Evolutionary conservation across 805 yeast genomes (phyloP), one percentile per base, ranked within the genome.

Genomic region (Lachancea thermotolerans): DNA sequence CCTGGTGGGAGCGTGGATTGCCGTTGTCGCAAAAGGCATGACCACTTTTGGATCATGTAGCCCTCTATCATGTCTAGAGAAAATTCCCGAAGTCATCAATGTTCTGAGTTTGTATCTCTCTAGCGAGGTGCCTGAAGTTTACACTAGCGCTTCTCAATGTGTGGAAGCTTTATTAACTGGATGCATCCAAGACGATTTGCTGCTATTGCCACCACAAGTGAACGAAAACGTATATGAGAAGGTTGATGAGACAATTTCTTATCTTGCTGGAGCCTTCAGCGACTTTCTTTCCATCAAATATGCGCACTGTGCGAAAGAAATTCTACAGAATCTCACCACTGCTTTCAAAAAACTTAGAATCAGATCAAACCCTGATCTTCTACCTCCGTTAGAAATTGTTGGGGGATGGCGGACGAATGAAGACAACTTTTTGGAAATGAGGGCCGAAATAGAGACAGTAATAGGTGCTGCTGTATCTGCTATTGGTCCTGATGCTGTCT

Each of bases 1-100:
- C 62, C 73, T 93, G 53, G 88, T 91, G 2, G 96, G 95, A 11
- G 78, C 96, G 10, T 93, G 99, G 99, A 74, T 89, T 35, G 96
- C 97, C 1, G 95, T 90, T 16, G 77, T 91, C 37, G 93, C 96
- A 8, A 89, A 88, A 57, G 95, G 91, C 39, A 68, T 77, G 39
- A 66, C 74, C 2, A 69, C 83, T 0, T 79, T 76, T 52, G 65
- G 84, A 4, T 64, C 62, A n/a, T 67, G 75, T 36, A 75, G 78
- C 46, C 73, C 81, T 5, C 52, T 68, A 14, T 66, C 70, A 35
- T 79, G 85, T 44, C 60, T 89, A 30, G 53, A 65, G 28, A 78
- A 76, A 52, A 58, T 85, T 7, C 83, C 88, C 9, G 66, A 67
- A 18, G 64, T 79, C n/a, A 73, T 82, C 54, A 65, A 75, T 17